These are phyloP conservation scores for Cryptococcus sp. DNA, from an alignment of 1,284 basidiomycete genomes.

Conservation along the genomic window DNA sequence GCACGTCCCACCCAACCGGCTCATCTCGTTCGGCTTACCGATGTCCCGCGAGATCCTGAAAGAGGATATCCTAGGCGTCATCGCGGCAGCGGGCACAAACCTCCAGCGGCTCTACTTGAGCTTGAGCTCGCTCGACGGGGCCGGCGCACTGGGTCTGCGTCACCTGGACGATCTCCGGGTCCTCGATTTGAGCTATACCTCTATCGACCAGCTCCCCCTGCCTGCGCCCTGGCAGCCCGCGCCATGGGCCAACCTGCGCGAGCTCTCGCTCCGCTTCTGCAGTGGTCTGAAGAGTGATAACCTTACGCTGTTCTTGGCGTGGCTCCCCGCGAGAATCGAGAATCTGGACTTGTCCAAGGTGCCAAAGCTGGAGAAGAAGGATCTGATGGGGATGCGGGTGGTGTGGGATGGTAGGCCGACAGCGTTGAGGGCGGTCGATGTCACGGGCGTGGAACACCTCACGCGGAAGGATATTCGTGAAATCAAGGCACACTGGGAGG, in stretches of 20 bases:
- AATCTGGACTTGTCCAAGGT: conserved; percentile 30
- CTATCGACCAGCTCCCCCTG: conserved; percentile 14
- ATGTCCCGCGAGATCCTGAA: too few relatives aligned
- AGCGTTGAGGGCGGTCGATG: conserved; percentile 25
- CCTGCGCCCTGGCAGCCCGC: conserved; percentile 7
- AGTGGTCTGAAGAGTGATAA: conserved; percentile 8
- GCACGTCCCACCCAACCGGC: too few relatives aligned
- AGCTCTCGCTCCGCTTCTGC: conserved; percentile 28
- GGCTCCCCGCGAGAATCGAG: conserved; percentile 22
- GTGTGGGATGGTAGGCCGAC: conserved; percentile 12
- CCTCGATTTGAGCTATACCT: conserved; percentile 32
- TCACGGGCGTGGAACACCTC: conserved; percentile 42
- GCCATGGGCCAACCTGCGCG: conserved; percentile 11
- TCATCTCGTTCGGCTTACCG: too few relatives aligned
- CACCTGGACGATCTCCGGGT: conserved; percentile 18
- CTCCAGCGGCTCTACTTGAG: conserved; percentile 27
- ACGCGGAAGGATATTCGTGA: conserved; percentile 33
- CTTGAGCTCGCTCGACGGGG: conserved; percentile 19
- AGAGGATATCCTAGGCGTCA: too few relatives aligned
- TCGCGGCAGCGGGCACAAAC: too few relatives aligned
- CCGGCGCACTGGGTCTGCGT: neutral
- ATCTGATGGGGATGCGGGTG: conserved; percentile 24
- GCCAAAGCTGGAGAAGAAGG: conserved; percentile 23
- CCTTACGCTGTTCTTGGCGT: conserved; percentile 21
- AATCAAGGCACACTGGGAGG: conserved; percentile 35